Evolutionary conservation across 1,284 basidiomycete species (phyloP).

Genomic region (Ustilago trichophora): DNA sequence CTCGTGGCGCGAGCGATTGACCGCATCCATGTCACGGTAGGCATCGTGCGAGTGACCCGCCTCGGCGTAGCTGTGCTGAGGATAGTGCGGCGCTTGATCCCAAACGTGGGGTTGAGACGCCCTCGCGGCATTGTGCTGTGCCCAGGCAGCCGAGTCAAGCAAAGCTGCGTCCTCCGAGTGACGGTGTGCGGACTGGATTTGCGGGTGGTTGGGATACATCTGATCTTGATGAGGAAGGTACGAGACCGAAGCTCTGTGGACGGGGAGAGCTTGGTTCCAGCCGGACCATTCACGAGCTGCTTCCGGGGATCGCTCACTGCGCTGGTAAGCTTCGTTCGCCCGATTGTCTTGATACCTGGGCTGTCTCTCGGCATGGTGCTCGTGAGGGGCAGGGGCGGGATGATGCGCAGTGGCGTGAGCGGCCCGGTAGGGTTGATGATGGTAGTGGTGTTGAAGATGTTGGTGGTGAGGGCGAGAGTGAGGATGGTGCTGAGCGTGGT

Average conservation of each 20-base stretch:
- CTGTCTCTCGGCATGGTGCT: conserved; percentile 8
- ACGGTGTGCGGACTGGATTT: conserved; percentile 12
- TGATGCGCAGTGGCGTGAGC: conserved; percentile 2
- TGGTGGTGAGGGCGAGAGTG: conserved; percentile 14
- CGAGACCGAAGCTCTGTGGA: conserved; percentile 18
- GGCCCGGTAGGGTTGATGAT: conserved; percentile 7
- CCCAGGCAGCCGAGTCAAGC: conserved; percentile 13
- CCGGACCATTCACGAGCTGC: conserved; percentile 13
- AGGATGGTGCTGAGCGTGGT: conserved; percentile 7
- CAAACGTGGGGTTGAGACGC: conserved; percentile 12
- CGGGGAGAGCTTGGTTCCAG: conserved; percentile 15
- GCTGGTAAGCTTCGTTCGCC: conserved; percentile 10
- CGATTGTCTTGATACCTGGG: conserved; percentile 20
- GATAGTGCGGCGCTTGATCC: conserved; percentile 8
- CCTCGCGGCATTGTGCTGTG: not conserved
- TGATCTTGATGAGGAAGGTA: conserved; percentile 15
- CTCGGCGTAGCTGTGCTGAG: conserved; percentile 14
- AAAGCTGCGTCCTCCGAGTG: conserved; percentile 16
- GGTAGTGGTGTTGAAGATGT: conserved; percentile 9
- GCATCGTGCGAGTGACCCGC: conserved; percentile 1
- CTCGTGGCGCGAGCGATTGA: conserved; percentile 6
- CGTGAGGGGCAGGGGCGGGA: not conserved
- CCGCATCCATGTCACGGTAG: conserved; percentile 11
- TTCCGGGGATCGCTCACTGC: conserved; percentile 11
- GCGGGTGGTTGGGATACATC: conserved; percentile 5